These are phyloP conservation scores for Penicillium sclerotigenum DNA, from an alignment of 2,329 filamentous ascomycete genomes.

Conservation along the genomic window DNA sequence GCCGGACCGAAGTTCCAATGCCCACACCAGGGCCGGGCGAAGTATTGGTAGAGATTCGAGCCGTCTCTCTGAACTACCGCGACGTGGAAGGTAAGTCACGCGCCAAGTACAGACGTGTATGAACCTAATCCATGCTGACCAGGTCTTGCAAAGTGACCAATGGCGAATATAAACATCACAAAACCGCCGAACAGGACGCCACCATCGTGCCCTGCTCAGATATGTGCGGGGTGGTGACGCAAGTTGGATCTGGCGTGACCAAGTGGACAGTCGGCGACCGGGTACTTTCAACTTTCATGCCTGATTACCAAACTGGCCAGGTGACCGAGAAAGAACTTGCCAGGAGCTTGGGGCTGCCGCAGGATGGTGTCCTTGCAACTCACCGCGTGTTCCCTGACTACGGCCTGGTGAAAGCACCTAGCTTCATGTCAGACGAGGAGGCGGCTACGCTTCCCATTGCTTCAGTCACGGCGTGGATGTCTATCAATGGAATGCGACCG, in stretches of 20 bases:
- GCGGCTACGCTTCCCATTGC: constrained; percentile 46
- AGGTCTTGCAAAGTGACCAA: constrained; percentile 52
- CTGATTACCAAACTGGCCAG: constrained; percentile 57
- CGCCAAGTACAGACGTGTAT: neutral
- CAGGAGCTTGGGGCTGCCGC: constrained; percentile 59
- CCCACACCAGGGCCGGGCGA: constrained; percentile 52
- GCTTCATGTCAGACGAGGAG: constrained; percentile 38
- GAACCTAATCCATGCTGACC: neutral
- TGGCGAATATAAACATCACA: constrained; percentile 66
- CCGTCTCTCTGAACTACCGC: constrained; percentile 55
- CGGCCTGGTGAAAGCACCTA: constrained; percentile 42
- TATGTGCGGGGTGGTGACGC: constrained; percentile 62
- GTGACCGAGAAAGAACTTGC: constrained; percentile 55
- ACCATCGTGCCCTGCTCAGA: constrained; percentile 65
- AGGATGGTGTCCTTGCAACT: constrained; percentile 46
- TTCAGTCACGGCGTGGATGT: constrained; percentile 51
- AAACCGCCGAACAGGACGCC: constrained; percentile 44
- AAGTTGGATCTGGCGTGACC: constrained; percentile 47
- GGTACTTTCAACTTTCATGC: constrained; percentile 62
- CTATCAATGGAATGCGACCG: constrained; percentile 44
- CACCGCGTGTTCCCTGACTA: constrained; percentile 45
- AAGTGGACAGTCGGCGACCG: constrained; percentile 58
- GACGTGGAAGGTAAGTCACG: constrained; percentile 42
- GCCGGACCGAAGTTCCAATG: constrained; percentile 44
- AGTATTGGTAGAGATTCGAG: constrained; percentile 51